Conservation (phyloP, 2,329 filamentous ascomycete genomes). For the Paraphaeosphaeria minitans region DNA sequence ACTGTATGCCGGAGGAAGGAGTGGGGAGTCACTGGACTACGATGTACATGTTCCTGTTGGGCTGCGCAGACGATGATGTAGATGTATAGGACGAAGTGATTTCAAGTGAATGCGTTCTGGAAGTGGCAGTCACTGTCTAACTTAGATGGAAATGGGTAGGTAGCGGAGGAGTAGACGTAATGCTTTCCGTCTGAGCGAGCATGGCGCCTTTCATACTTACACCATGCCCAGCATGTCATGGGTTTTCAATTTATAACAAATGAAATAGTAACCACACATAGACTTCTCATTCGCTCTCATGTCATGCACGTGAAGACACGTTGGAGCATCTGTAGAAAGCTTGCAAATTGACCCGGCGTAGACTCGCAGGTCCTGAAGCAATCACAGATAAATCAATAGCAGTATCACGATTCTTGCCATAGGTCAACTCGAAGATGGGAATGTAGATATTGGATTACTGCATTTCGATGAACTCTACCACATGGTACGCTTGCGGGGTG, state of each 20-base stretch:
- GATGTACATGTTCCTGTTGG: constrained; percentile 29
- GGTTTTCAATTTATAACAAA: constrained; percentile 15
- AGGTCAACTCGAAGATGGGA: constrained; percentile 14
- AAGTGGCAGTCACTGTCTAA: background rate
- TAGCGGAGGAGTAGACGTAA: background rate
- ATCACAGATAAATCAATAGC: constrained; percentile 14
- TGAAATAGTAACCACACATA: constrained; percentile 12
- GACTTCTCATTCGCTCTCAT: constrained; percentile 16
- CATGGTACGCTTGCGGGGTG: constrained; percentile 17
- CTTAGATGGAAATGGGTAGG: background rate
- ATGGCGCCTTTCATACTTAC: background rate
- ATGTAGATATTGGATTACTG: constrained; percentile 9
- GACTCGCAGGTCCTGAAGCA: constrained; percentile 10
- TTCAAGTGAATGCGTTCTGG: background rate
- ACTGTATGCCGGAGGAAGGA: constrained; percentile 27
- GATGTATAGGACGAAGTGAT: background rate
- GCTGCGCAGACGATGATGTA: background rate
- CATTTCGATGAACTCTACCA: constrained; percentile 14
- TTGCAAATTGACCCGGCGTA: constrained; percentile 8
- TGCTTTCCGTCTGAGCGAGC: background rate
- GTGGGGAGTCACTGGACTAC: constrained; percentile 30
- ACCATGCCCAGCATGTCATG: background rate
- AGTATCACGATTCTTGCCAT: constrained; percentile 17
- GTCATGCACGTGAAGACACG: constrained; percentile 16
- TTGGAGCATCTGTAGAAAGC: constrained; percentile 13